Evolutionary conservation across 345 rosid species (phyloP), one percentile per base, ranked within the genome.

Genomic region (Aurinia saxatilis): DNA sequence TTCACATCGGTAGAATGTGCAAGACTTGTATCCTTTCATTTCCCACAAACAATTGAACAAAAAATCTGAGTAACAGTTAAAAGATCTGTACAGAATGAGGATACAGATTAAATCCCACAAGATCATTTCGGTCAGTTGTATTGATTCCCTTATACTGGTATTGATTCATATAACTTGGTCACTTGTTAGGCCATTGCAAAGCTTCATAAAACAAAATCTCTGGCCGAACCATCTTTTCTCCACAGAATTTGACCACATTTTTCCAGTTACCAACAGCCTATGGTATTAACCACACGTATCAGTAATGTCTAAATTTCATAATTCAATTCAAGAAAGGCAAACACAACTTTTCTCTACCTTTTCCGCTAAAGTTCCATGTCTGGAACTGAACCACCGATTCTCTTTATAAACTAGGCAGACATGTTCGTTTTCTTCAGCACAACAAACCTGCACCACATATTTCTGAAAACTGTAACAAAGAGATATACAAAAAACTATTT

Each of bases 131-230:
- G 27, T 23, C 27, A 23, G 27, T 23, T 23, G 27, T 23, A 23
- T 23, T 23, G 27, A 23, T 23, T 23, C 27, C 5, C 5, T 2
- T n/a, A n/a, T n/a, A n/a, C n/a, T n/a, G n/a, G n/a, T n/a, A n/a
- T n/a, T n/a, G n/a, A n/a, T n/a, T n/a, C n/a, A n/a, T n/a, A 21
- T 21, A 21, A 1, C 31, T 27, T 6, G 29, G 36, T 49, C 41
- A 25, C 47, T 49, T 2, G 34, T 50, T 8, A 16, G 37, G 29
- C 50, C 46, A 49, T 38, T 16, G 21, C 38, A 3, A n/a, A 61
- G 57, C 57, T 62, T 62, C 63, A n/a, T 52, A 70, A 8, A 62
- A 62, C 63, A 70, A 25, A 61, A 70, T 54, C 44, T 62, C 57
- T 47, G 57, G 68, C 57, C 68, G 49, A 30, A 62, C 13, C 44